Percentiles rank a stretch among this genome's conserved stretches.
Evolutionary conservation across 1,284 basidiomycete species (phyloP).

Genomic region (Pseudomicrostroma phylloplanum): DNA sequence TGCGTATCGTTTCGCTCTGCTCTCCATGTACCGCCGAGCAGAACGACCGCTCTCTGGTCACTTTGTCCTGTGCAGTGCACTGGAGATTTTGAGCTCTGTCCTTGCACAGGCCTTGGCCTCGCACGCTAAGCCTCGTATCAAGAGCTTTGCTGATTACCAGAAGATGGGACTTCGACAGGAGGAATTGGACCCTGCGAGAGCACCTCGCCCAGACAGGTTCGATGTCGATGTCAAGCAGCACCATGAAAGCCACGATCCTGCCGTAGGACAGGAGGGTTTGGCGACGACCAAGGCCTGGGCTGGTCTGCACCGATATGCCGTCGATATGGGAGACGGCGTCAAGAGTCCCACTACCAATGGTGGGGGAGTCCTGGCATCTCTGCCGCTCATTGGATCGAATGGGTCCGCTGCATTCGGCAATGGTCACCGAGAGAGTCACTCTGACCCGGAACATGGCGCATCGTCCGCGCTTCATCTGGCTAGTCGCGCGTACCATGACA

Average conservation of each 20-base stretch:
- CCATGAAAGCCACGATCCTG: neutral
- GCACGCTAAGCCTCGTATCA: conserved; percentile 38
- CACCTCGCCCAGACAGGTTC: conserved; percentile 23
- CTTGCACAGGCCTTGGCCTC: conserved; percentile 67
- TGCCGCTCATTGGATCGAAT: conserved; percentile 23
- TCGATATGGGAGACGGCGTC: conserved; percentile 56
- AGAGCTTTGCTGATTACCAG: conserved; percentile 26
- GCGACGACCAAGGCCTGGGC: conserved; percentile 76
- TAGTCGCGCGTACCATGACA: conserved; percentile 39
- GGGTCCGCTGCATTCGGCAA: conserved; percentile 26
- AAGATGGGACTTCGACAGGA: conserved; percentile 14
- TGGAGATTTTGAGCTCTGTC: conserved; percentile 75
- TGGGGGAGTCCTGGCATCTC: conserved; percentile 20
- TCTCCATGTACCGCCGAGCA: conserved; percentile 68
- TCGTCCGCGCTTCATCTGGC: conserved; percentile 33
- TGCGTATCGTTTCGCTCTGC: conserved; percentile 56
- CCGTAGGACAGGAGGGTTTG: conserved; percentile 61
- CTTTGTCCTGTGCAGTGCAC: conserved; percentile 75
- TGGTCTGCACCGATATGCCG: conserved; percentile 66
- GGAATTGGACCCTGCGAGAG: neutral
- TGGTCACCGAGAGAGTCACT: too few species aligned
- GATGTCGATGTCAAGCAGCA: conserved; percentile 16
- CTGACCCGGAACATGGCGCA: conserved; percentile 17
- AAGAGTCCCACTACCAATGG: conserved; percentile 12
- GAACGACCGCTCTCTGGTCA: conserved; percentile 76